Base-by-base conservation (phyloP, 2,329 filamentous ascomycete species). In the Blumeria hordei region DNA sequence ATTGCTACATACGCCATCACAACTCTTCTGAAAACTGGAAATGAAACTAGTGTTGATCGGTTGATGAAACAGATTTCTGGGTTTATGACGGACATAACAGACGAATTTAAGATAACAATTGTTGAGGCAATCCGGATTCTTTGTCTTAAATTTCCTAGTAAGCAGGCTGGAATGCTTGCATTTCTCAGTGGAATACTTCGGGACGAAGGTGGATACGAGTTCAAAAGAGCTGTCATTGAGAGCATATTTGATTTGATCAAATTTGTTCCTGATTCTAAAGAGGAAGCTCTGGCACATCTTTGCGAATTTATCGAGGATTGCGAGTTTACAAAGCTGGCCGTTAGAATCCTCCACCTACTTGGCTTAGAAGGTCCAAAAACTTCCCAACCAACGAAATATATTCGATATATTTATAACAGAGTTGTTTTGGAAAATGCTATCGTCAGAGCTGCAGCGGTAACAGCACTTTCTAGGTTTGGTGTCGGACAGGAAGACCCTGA, bases 61-160 rank as follows among this genome's bases (percentile, higher is more conserved):
- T 71, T 98, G 61, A 95, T 98, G 88, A 95, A 95, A 76, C 88
- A 96, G 68, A 96, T 98, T 59, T 88, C 87, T 28, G 83, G 85
- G 41, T 95, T 98, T 72, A 96, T 98, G 92, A 86, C 88, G 4
- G 92, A 96, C 69, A 96, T 96, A 61, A 95, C 90, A 6, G 92
- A 98, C 66, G 92, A 98, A 69, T 98, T 98, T 75, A 98, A 96
- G 75, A 94, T 98, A 62, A 98, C 92, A n/a, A 94, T 98, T 64
- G 90, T 98, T 45, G 92, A 98, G 69, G 92, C 92, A 44, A 95
- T 98, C 65, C 84, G 92, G 58, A 96, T 92, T 3, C 72, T 98
- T 43, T 96, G 90, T 67, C 74, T 98, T 62, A 98, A 98, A 71
- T 98, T 98, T 72, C 92, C 92, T 36, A 88, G 79, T 71, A 98